A percentile compares a stretch with the other conserved stretches of the same genome.
Conservation (phyloP, 371 early-diverging fungal species). For the Blakeslea trispora region DNA sequence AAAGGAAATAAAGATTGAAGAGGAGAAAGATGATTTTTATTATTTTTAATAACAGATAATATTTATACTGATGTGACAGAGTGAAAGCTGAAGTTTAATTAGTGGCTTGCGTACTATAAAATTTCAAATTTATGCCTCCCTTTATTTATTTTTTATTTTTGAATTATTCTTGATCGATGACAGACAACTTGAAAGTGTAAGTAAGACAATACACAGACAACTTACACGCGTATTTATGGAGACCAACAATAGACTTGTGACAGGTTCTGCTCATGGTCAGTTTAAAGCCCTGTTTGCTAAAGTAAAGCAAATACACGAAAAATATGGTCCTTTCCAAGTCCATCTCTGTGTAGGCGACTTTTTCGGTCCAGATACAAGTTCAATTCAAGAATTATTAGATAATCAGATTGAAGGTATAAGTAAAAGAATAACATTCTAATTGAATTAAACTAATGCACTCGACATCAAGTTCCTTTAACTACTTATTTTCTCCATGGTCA, state of each 20-base stretch:
- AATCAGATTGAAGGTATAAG: constrained; percentile 67
- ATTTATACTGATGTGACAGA: too few species aligned
- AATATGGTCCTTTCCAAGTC: constrained; percentile 86
- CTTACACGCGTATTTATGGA: too few species aligned
- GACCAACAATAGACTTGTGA: constrained; percentile 66
- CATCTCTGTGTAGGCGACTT: constrained; percentile 83
- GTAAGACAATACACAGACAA: too few species aligned
- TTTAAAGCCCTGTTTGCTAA: constrained; percentile 67
- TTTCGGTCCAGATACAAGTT: constrained; percentile 54
- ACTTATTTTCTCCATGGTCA: constrained; percentile 78
- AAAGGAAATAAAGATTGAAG: too few species aligned
- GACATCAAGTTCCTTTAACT: constrained; percentile 67
- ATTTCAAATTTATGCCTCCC: neutral
- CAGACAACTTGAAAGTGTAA: constrained; percentile 23
- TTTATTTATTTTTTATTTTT: neutral
- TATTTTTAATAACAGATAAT: too few species aligned
- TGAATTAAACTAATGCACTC: constrained; percentile 3
- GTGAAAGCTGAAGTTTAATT: neutral
- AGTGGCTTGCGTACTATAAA: neutral
- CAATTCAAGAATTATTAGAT: constrained; percentile 54
- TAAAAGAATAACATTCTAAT: too few species aligned
- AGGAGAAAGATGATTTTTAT: neutral
- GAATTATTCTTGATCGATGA: constrained; percentile 1
- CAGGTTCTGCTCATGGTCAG: constrained; percentile 70
- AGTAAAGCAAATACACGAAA: constrained; percentile 70